Evolutionary conservation across 2,329 filamentous ascomycete species (phyloP).

Genomic region (Didymella exigua): DNA sequence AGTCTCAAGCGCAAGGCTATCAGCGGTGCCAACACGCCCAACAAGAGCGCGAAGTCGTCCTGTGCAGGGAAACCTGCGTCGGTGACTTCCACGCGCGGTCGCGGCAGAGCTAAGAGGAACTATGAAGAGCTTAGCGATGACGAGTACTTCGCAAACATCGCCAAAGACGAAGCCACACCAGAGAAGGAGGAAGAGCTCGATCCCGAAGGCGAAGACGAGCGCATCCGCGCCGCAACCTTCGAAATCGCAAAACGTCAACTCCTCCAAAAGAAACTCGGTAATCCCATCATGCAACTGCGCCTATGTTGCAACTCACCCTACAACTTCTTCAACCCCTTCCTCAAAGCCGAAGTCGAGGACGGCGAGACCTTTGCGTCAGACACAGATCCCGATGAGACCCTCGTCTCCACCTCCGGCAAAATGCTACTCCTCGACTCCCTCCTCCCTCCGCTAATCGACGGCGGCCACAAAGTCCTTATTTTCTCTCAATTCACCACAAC

Average conservation of each 20-base stretch:
- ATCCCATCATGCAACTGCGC: slow-evolving; percentile 88
- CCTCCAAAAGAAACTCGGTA: slow-evolving; percentile 88
- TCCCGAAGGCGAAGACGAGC: slow-evolving; percentile 63
- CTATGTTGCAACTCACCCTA: slow-evolving; percentile 92
- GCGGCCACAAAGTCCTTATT: slow-evolving; percentile 87
- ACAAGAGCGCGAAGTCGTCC: slow-evolving; percentile 78
- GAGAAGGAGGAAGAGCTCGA: slow-evolving; percentile 50
- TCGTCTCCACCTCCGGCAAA: slow-evolving; percentile 89
- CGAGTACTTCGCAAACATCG: slow-evolving; percentile 80
- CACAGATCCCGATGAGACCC: slow-evolving; percentile 71
- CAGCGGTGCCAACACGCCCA: slow-evolving; percentile 55
- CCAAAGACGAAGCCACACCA: slow-evolving; percentile 58
- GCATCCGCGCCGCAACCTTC: slow-evolving; percentile 69
- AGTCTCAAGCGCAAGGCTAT: slow-evolving; percentile 64
- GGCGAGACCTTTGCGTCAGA: slow-evolving; percentile 54
- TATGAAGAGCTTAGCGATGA: slow-evolving; percentile 78
- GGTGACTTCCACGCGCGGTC: slow-evolving; percentile 56
- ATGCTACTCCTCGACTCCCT: slow-evolving; percentile 93
- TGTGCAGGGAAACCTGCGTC: slow-evolving; percentile 73
- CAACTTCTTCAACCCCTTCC: slow-evolving; percentile 93
- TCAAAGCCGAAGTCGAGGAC: slow-evolving; percentile 54
- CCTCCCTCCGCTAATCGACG: slow-evolving; percentile 73
- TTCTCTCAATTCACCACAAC: slow-evolving; percentile 98
- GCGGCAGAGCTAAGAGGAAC: slow-evolving; percentile 62
- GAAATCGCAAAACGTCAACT: slow-evolving; percentile 87